Evolutionary conservation across 2,329 filamentous ascomycete genomes (phyloP).

Genomic region (Furcasterigmium furcatum): DNA sequence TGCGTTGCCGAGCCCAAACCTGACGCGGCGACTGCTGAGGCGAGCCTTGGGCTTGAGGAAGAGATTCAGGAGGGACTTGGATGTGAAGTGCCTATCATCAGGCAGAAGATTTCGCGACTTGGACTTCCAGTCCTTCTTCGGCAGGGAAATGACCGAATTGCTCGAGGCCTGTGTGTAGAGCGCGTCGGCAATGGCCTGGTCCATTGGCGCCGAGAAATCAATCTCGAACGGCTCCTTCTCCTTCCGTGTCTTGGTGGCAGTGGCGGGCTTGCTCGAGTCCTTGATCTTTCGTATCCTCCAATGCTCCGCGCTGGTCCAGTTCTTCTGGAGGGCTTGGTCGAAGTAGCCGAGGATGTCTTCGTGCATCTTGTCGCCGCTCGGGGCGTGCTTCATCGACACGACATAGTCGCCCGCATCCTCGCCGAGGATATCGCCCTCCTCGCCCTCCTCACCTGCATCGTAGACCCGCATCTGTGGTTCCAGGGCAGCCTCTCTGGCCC

Average conservation of each 20-base stretch:
- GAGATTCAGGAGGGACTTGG: slow-evolving; percentile 79
- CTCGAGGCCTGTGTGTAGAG: slow-evolving; percentile 80
- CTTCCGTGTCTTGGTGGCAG: slow-evolving; percentile 67
- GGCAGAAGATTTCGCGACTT: slow-evolving; percentile 90
- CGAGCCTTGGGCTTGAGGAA: slow-evolving; percentile 94
- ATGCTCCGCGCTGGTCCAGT: slow-evolving; percentile 97
- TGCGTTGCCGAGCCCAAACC: slow-evolving; percentile 41
- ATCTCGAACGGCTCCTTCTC: slow-evolving; percentile 97
- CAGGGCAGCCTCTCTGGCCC: slow-evolving; percentile 85
- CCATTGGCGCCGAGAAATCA: slow-evolving; percentile 77
- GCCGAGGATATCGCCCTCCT: slow-evolving; percentile 57
- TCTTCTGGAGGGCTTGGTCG: slow-evolving; percentile 92
- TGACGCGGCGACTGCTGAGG: slow-evolving; percentile 63
- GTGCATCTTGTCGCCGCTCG: slow-evolving; percentile 63
- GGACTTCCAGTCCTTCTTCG: slow-evolving; percentile 94
- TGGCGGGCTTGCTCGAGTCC: slow-evolving; percentile 62
- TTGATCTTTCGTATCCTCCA: slow-evolving; percentile 97
- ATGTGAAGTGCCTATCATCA: slow-evolving; percentile 98
- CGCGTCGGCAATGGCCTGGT: slow-evolving; percentile 65
- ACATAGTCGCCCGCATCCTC: slow-evolving; percentile 70
- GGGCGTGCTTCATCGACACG: slow-evolving; percentile 70
- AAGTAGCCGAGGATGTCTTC: slow-evolving; percentile 98
- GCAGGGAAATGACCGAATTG: slow-evolving; percentile 77
- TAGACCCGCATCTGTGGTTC: slow-evolving; percentile 85
- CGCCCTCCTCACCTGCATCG: slow-evolving; percentile 52